Percentiles rank a stretch among this genome's conserved stretches.
phyloP scores from a whole-genome alignment of 139 green algal genomes.

The Volvox reticuliferus region DNA sequence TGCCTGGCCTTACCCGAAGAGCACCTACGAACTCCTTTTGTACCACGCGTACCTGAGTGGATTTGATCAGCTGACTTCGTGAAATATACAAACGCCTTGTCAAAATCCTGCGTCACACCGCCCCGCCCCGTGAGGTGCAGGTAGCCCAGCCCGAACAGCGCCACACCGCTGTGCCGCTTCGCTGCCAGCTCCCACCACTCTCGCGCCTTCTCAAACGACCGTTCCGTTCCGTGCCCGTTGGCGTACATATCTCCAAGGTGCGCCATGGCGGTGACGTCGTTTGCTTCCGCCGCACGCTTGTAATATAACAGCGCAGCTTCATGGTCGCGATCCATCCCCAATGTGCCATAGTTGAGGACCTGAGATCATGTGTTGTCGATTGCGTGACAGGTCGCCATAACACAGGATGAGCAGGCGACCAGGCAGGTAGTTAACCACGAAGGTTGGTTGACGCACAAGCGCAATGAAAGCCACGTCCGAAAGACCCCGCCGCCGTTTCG shows the following conservation, averaged over 20 bases:
- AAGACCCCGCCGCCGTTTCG: too few relatives aligned
- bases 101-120: constrained; percentile 60
- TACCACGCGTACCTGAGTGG: constrained; percentile 20
- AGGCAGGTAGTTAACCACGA: too few relatives aligned
- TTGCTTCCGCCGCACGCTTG: constrained; percentile 69
- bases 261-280: constrained; percentile 85
- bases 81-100: constrained; percentile 54
- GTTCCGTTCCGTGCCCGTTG: constrained; percentile 68
- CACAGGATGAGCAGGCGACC: too few relatives aligned
- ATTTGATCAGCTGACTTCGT: constrained; percentile 56
- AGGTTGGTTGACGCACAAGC: too few relatives aligned
- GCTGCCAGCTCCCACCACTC: constrained; percentile 67
- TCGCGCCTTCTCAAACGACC: constrained; percentile 30
- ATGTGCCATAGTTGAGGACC: constrained; percentile 81
- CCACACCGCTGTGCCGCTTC: constrained; percentile 68
- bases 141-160: constrained; percentile 91
- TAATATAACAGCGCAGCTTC: constrained; percentile 47
- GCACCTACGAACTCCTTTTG: too few relatives aligned
- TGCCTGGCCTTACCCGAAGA: too few relatives aligned
- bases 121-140: constrained; percentile 89
- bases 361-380: constrained; percentile 22
- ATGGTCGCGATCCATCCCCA: constrained; percentile 78
- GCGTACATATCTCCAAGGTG: constrained; percentile 93
- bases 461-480: too few relatives aligned
- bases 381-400: too few relatives aligned